A percentile compares a stretch with the other conserved stretches of the same genome.
Evolutionary conservation across 805 yeast genomes (phyloP).

Genomic region (Candida maris): DNA sequence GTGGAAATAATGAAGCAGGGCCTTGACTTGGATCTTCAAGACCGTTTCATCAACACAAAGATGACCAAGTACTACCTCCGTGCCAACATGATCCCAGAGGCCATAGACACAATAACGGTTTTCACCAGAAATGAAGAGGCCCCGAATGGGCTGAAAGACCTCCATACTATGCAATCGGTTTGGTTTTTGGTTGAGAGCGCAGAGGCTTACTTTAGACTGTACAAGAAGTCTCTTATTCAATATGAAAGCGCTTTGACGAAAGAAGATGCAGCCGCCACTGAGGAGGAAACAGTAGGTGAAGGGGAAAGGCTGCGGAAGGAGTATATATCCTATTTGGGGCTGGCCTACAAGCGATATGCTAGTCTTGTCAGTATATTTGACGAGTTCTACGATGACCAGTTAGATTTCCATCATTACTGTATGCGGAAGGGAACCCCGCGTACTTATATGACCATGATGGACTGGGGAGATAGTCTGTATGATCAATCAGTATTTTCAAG

Average conservation of each 20-base stretch:
- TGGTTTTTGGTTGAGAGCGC: slow-evolving; percentile 88
- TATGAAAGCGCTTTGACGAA: background rate
- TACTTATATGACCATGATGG: slow-evolving; percentile 69
- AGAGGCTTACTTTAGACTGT: slow-evolving; percentile 69
- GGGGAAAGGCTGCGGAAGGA: slow-evolving; percentile 42
- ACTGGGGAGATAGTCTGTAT: slow-evolving; percentile 79
- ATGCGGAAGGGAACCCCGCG: slow-evolving; percentile 88
- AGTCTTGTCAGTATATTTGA: slow-evolving; percentile 65
- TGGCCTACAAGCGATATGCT: slow-evolving; percentile 74
- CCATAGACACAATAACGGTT: slow-evolving; percentile 66
- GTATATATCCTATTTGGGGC: slow-evolving; percentile 43
- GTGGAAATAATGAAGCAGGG: slow-evolving; percentile 65
- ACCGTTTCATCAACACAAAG: slow-evolving; percentile 86
- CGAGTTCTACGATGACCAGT: slow-evolving; percentile 76
- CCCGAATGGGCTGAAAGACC: slow-evolving; percentile 80
- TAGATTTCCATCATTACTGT: slow-evolving; percentile 92
- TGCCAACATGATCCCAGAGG: slow-evolving; percentile 69
- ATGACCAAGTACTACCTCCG: slow-evolving; percentile 80
- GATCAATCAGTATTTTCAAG: slow-evolving; percentile 69
- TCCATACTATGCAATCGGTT: slow-evolving; percentile 84
- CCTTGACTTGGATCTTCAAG: slow-evolving; percentile 77
- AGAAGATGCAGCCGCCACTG: slow-evolving; percentile 5
- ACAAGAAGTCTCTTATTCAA: slow-evolving; percentile 31
- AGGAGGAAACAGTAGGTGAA: slow-evolving; percentile 25
- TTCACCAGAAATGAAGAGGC: slow-evolving; percentile 85